A percentile compares a stretch with the other conserved stretches of the same genome.
Conservation (phyloP, 179 eudicot species). For the Beta corolliflora region DNA sequence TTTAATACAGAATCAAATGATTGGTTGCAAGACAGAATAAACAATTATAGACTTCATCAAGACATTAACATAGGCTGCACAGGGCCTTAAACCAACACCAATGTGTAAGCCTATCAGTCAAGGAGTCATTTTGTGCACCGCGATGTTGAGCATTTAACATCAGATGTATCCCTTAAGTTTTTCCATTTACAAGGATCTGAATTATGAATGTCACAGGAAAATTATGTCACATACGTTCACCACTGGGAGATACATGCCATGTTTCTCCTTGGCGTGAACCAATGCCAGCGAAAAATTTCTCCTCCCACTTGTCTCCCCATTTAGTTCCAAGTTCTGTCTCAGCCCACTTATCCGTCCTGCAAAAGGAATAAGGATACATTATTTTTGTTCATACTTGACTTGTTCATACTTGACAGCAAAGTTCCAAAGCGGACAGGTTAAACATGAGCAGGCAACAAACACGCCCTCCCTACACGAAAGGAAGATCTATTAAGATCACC, state of each 20-base stretch:
- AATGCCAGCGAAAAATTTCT: conserved; percentile 88
- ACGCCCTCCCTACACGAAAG: not conserved
- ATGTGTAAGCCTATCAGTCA: not conserved
- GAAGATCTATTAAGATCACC: not conserved
- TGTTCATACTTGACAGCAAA: not conserved
- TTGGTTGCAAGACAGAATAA: not conserved
- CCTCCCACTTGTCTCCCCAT: conserved; percentile 99
- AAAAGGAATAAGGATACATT: conserved; percentile 19
- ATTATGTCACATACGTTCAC: conserved; percentile 60
- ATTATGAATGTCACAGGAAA: conserved; percentile 14
- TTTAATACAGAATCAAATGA: not conserved
- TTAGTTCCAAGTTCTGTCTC: conserved; percentile 94
- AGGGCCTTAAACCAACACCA: not conserved
- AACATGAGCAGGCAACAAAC: not conserved
- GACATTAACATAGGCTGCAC: not conserved
- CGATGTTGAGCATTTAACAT: not conserved
- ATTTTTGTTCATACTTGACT: no score
- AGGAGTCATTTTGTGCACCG: not conserved
- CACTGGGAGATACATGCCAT: conserved; percentile 84
- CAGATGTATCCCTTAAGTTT: not conserved
- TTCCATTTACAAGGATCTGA: not conserved
- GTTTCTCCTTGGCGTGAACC: conserved; percentile 99
- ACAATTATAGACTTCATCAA: not conserved
- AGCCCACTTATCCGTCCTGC: conserved; percentile 99
- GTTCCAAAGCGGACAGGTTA: not conserved